Evolutionary conservation across 2,329 filamentous ascomycete genomes (phyloP), one percentile per base, ranked within the genome.

Genomic region (Aureobasidium zeae): DNA sequence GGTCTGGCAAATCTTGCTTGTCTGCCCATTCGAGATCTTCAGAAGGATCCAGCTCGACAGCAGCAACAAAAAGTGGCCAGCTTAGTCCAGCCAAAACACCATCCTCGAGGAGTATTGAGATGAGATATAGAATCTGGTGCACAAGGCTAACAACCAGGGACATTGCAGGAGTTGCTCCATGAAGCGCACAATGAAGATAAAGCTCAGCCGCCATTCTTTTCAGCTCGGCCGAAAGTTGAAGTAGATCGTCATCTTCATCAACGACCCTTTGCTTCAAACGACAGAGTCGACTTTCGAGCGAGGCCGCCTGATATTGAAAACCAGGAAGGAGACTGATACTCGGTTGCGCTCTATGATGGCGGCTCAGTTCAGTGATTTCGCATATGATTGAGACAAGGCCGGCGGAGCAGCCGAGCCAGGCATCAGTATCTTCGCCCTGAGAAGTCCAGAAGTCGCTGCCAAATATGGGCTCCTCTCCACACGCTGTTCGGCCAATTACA

Each of bases 371-470:
- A 0, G 67, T 71, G 16, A 70, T 69, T 0, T 60, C 59, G n/a
- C 65, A 69, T 4, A 72, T 52, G 3, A 72, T 64, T 1, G 63
- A 63, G 3, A 68, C 67, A 24, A 72, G 53, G 13, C 64, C 63
- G 0, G 69, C 66, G 31, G 67, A 70, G 36, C 68, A 71, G 0
- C 68, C 68, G 57, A 71, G 68, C 69, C 69, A 72, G 0, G 60
- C 51, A 45, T 68, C 62, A 28, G 67, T 63, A 1, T 58, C 57
- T 17, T 61, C 57, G 25, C 63, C 60, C 25, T 59, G 53, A 5
- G 60, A 54, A 17, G 55, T 53, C 69, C 69, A 72, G 45, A 70
- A 71, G 37, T 71, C 67, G 21, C 57, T 59, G 2, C 67, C 68
- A 33, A 72, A 72, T 0, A 69, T 54, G 0, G 67, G 63, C 7